These are phyloP conservation scores for Globisporangium canariense DNA, from an alignment of 352 stramenopile genomes.

Conservation along the genomic window DNA sequence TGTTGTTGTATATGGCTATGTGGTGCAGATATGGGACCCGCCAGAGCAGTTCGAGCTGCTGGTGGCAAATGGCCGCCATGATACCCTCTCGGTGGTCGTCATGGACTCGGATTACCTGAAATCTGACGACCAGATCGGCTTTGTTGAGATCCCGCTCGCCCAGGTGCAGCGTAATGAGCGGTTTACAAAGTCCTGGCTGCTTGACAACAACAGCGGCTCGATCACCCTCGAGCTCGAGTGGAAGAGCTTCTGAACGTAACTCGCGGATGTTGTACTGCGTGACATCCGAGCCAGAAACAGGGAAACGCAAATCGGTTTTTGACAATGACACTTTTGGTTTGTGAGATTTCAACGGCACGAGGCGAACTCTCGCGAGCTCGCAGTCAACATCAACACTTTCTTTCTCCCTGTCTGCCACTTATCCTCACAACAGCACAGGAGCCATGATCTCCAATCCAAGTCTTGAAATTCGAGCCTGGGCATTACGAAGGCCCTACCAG, in stretches of 20 bases:
- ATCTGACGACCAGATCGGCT: constrained; percentile 39
- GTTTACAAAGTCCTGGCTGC: constrained; percentile 30
- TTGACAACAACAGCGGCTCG: constrained; percentile 34
- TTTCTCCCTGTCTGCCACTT: not conserved
- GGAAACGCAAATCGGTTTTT: not conserved
- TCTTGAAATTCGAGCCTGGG: not conserved
- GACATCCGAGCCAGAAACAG: constrained; percentile 1
- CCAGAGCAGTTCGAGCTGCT: constrained; percentile 42
- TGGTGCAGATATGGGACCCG: constrained; percentile 45
- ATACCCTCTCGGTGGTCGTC: constrained; percentile 33
- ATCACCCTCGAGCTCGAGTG: constrained; percentile 43
- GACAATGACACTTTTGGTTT: not conserved
- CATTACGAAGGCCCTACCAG: not conserved
- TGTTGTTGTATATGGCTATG: not conserved
- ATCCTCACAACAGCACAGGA: not conserved
- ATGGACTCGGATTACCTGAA: constrained; percentile 53
- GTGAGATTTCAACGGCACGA: constrained; percentile 3
- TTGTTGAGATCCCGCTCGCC: constrained; percentile 34
- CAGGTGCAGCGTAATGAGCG: constrained; percentile 31
- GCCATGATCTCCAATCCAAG: not conserved
- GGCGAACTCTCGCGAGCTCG: not conserved
- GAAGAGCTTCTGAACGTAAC: constrained; percentile 28
- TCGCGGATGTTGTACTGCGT: not conserved
- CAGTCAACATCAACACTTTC: constrained; percentile 8
- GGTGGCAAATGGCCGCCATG: constrained; percentile 33